Evolutionary conservation across 331 rosid genomes (phyloP), one percentile per base, ranked within the genome.

Genomic region (Telfairia occidentalis): DNA sequence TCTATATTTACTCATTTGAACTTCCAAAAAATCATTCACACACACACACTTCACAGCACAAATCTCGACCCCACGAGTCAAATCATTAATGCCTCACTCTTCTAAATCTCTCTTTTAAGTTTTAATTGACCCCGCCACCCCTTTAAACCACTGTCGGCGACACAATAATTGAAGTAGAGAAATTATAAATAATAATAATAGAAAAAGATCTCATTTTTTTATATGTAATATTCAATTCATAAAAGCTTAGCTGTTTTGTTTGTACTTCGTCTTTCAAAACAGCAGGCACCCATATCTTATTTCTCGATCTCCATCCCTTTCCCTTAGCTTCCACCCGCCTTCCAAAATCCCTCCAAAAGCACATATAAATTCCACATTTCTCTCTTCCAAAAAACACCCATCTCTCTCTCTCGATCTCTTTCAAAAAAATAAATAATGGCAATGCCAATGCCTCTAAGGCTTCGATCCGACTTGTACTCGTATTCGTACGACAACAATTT

Each of bases 401-500:
- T n/a, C n/a, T n/a, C n/a, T n/a, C n/a, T n/a, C n/a, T n/a, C n/a
- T n/a, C n/a, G n/a, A n/a, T n/a, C n/a, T n/a, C n/a, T n/a, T n/a
- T n/a, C n/a, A n/a, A n/a, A n/a, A 13, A 3, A 15, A 28, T 52
- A 74, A 3, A 53, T 54, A 59, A 63, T 5, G 46, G 46, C 42
- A 64, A n/a, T n/a, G n/a, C 58, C 59, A 78, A 88, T 92, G 52
- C 90, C 97, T 5, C 97, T 96, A 18, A 92, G 78, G 78, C 89
- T 92, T 11, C 87, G 89, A 78, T 92, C 92, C 58, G 97, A 92
- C 78, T 75, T 92, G 74, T 92, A 90, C 55, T 86, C 86, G 0
- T 92, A 82, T 24, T 87, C 96, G 18, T 87, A 90, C 86, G 80
- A 81, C 71, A 88, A 87, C 2, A 88, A 84, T 72, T 88, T 92